These are phyloP conservation scores for Takakia lepidozioides DNA, from an alignment of 225 moss, liverwort and hornwort genomes.

Conservation along the genomic window DNA sequence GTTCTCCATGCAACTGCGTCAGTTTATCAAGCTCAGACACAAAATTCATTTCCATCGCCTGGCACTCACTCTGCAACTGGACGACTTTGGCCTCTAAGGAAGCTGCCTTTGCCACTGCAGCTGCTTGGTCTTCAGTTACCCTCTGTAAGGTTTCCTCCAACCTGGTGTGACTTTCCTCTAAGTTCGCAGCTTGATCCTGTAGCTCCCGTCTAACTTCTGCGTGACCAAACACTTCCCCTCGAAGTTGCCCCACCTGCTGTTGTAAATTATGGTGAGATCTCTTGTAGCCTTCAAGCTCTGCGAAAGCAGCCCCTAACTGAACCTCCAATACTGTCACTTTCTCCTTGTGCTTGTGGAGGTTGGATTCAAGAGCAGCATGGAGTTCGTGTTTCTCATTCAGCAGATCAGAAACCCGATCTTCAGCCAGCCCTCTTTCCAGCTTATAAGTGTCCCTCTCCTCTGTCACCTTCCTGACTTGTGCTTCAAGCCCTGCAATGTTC, in stretches of 20 bases:
- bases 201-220: conserved; percentile 38
- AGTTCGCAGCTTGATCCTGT: conserved; percentile 35
- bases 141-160: conserved; percentile 57
- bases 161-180: conserved; percentile 22
- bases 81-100: conserved; percentile 63
- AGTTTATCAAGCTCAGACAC: conserved; percentile 48
- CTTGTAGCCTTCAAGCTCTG: conserved; percentile 39
- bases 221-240: conserved; percentile 31
- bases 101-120: conserved; percentile 49
- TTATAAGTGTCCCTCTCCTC: conserved; percentile 59
- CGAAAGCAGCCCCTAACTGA: conserved; percentile 43
- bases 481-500: conserved; percentile 55
- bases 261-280: conserved; percentile 46
- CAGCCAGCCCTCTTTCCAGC: conserved; percentile 23
- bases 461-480: conserved; percentile 56
- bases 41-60: conserved; percentile 54
- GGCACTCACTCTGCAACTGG: conserved; percentile 51
- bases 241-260: conserved; percentile 37
- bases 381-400: conserved; percentile 44
- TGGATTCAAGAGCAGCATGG: conserved; percentile 44
- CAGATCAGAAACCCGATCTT: conserved; percentile 20
- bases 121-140: conserved; percentile 41
- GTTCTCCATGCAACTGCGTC: conserved; percentile 48
- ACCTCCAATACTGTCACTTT: conserved; percentile 48
- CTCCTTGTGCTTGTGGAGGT: conserved; percentile 51